These are phyloP conservation scores for Verticillium isaacii DNA, from an alignment of 2,329 filamentous ascomycete species.

Conservation along the genomic window DNA sequence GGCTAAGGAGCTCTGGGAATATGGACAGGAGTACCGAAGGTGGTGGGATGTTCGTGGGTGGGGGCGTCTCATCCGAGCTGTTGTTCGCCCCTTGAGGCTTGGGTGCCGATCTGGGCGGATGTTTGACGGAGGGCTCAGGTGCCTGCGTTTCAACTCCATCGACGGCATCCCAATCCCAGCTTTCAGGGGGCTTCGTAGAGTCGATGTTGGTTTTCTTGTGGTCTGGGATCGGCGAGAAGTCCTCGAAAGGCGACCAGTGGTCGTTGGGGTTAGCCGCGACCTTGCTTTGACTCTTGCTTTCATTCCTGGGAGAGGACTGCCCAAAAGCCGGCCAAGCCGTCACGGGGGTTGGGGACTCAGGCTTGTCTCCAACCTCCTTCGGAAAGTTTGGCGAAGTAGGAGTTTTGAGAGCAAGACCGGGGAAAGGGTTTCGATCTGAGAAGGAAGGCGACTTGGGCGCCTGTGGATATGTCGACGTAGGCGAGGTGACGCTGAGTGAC, in stretches of 20 bases:
- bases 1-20: conserved; percentile 66
- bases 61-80: conserved; percentile 34
- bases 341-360: conserved; percentile 32
- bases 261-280: conserved; percentile 22
- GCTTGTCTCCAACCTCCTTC: conserved; percentile 23
- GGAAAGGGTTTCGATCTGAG: conserved; percentile 48
- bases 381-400: conserved; percentile 27
- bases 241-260: conserved; percentile 49
- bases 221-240: conserved; percentile 25
- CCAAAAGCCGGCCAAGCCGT: conserved; percentile 41
- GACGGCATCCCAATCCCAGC: conserved; percentile 48
- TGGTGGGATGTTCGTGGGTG: conserved; percentile 84
- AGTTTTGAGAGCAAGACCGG: conserved; percentile 41
- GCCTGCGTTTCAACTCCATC: conserved; percentile 22
- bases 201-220: conserved; percentile 4
- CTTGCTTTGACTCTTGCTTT: conserved; percentile 13
- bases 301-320: conserved; percentile 3
- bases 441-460: conserved; percentile 48
- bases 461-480: conserved; percentile 35
- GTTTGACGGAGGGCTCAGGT: conserved; percentile 10
- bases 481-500: conserved; percentile 23
- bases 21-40: conserved; percentile 76
- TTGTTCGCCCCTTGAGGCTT: conserved; percentile 2
- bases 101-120: neutral
- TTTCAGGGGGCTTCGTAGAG: conserved; percentile 17